Percentiles rank a stretch among this genome's conserved stretches.
Evolutionary conservation across 116 monocot species (phyloP).

Genomic region (Cymodocea nodosa): DNA sequence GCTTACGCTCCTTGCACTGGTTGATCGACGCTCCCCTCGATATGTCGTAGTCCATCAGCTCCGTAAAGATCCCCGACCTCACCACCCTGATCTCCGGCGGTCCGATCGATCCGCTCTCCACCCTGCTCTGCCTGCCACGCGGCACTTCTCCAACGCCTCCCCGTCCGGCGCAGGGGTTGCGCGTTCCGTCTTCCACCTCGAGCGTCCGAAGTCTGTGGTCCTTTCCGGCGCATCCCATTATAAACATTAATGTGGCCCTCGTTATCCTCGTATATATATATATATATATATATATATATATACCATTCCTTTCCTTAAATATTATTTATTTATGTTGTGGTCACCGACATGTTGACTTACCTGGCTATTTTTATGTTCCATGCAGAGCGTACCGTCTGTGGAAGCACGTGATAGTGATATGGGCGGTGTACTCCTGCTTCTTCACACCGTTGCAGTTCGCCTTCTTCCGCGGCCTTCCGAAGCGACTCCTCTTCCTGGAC

Average conservation of each 20-base stretch:
- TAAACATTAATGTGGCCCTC: no score
- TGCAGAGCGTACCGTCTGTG: conserved; percentile 58
- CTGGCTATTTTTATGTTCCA: neutral
- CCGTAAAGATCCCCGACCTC: conserved; percentile 44
- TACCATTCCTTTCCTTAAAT: no score
- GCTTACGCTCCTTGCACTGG: conserved; percentile 68
- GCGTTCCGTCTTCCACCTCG: no score
- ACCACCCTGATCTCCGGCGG: conserved; percentile 64
- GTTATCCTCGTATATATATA: no score
- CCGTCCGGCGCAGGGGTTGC: no score
- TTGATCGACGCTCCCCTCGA: conserved; percentile 62
- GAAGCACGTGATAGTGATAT: conserved; percentile 55
- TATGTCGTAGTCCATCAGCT: conserved; percentile 75
- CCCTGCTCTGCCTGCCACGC: conserved; percentile 53
- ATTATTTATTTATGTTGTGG: no score
- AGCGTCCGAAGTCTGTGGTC: no score
- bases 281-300: no score
- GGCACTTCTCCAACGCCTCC: conserved; percentile 34
- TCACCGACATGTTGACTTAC: no score
- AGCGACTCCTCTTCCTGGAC: conserved; percentile 61
- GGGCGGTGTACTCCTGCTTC: conserved; percentile 83
- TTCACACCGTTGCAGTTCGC: conserved; percentile 95
- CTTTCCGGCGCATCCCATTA: conserved; percentile 58
- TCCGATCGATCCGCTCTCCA: conserved; percentile 54
- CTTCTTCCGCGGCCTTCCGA: conserved; percentile 81